Base-by-base conservation (phyloP, 371 early-diverging fungal genomes). In the Mucor lusitanicus region DNA sequence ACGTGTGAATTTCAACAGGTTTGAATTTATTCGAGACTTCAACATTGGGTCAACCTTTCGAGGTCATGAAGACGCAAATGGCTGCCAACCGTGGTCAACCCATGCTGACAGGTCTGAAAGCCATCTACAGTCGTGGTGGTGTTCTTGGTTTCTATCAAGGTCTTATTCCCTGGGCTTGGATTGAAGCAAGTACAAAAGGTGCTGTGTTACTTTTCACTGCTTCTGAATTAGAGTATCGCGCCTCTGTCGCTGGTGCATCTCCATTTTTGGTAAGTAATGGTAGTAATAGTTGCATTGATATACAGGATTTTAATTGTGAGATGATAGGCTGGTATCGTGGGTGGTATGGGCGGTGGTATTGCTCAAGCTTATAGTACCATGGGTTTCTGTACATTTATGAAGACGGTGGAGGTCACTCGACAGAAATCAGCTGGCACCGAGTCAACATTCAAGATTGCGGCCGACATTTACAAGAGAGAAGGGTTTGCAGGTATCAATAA, bases 341-440 rank as follows among this genome's bases (percentile, higher is more conserved):
- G 96, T 62, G 98, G 98, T 9, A 94, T 96, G 91, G 93, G 88
- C 42, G 95, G 95, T 60, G 95, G 95, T 75, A 81, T 95, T 55
- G 89, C 91, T 23, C 92, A 95, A 80, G 97, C 98, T 0, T 96
- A 97, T 85, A 90, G 95, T 37, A 97, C 98, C 28, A 98, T 97
- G 97, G 97, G 98, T 8, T 96, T 97, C 81, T 97, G 97, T 82
- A 98, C 98, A 3, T 98, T 97, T 79, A 98, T 98, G 98, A 97
- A 97, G 81, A 98, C 98, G 0, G 98, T 98, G 35, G 98, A 98
- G 71, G 96, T 98, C 39, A 98, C 98, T 0, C 87, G 97, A 42
- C 95, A 94, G 84, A 97, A 97, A 83, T 85, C 84, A 53, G 90
- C 78, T 15, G 86, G 83, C 46, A 80, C 83, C 53, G 76, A 85